These are phyloP conservation scores for Monilinia fructicola DNA, from an alignment of 2,329 filamentous ascomycete species.

Conservation along the genomic window DNA sequence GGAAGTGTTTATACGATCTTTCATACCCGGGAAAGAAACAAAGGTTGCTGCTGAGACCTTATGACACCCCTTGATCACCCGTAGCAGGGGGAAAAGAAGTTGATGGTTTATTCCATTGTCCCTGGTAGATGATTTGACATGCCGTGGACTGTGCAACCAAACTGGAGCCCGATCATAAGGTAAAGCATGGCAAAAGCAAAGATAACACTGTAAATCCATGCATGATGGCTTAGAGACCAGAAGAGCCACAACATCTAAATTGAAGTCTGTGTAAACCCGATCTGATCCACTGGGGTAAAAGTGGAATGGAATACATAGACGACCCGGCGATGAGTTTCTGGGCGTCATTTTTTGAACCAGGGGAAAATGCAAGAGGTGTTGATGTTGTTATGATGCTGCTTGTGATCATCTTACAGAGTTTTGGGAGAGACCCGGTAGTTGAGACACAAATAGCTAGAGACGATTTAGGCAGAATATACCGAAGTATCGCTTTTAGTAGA, in stretches of 20 bases:
- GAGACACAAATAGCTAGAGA: constrained; percentile 3
- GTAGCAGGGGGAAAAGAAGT: constrained; percentile 3
- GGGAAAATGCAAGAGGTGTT: too few relatives aligned
- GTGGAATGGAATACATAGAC: constrained; percentile 9
- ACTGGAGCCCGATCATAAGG: constrained; percentile 21
- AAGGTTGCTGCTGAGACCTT: constrained; percentile 13
- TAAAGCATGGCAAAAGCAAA: constrained; percentile 20
- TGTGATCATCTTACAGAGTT: constrained; percentile 6
- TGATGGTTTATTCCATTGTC: background rate
- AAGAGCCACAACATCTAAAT: background rate
- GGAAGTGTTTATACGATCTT: constrained; percentile 13
- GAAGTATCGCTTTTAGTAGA: background rate
- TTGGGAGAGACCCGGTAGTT: constrained; percentile 1
- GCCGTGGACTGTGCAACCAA: constrained; percentile 3
- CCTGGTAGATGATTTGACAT: constrained; percentile 15
- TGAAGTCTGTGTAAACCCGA: constrained; percentile 10
- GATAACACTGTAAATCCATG: background rate
- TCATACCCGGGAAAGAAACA: background rate
- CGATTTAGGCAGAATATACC: constrained; percentile 1
- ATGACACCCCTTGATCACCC: constrained; percentile 14
- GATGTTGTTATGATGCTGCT: background rate
- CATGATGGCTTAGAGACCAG: background rate
- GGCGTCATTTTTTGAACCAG: constrained; percentile 13
- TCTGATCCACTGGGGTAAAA: constrained; percentile 14
- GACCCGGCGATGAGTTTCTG: constrained; percentile 11